phyloP scores from a whole-genome alignment of 1,284 basidiomycete genomes.

The Naganishia sp. region DNA sequence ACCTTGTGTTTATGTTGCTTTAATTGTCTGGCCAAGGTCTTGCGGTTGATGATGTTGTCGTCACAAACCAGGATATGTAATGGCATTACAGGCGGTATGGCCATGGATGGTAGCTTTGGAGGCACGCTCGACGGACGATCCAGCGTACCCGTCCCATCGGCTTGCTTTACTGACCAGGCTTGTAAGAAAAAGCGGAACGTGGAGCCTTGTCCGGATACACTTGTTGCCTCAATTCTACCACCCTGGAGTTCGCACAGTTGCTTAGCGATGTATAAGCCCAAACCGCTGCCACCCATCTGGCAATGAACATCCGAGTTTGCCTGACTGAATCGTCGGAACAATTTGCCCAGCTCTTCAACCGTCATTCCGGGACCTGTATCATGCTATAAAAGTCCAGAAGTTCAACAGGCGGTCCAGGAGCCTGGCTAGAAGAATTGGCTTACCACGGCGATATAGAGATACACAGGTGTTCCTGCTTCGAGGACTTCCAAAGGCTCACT shows the following conservation, averaged over 20 bases:
- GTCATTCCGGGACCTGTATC: conserved; percentile 35
- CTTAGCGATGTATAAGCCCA: conserved; percentile 33
- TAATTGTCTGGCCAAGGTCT: conserved; percentile 24
- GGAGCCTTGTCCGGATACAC: conserved; percentile 12
- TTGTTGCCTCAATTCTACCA: conserved; percentile 29
- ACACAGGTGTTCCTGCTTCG: conserved; percentile 11
- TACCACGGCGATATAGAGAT: conserved; percentile 32
- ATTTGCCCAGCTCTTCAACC: conserved; percentile 16
- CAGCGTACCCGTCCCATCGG: not conserved
- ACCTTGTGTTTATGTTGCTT: conserved; percentile 24
- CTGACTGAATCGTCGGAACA: conserved; percentile 33
- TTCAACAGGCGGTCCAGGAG: not conserved
- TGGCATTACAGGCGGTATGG: not conserved
- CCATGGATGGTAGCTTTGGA: conserved; percentile 6
- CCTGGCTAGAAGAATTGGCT: not conserved
- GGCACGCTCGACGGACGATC: conserved; percentile 17
- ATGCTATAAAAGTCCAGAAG: conserved; percentile 1
- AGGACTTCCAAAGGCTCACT: not conserved
- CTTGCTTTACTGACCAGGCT: conserved; percentile 11
- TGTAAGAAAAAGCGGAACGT: conserved; percentile 28
- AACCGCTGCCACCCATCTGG: conserved; percentile 31
- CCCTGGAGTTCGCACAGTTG: conserved; percentile 32
- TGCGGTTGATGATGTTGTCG: conserved; percentile 66
- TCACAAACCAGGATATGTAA: conserved; percentile 30
- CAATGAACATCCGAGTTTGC: conserved; percentile 30